Conservation (phyloP, 2,329 filamentous ascomycete genomes). For the Sporothrix mexicana region DNA sequence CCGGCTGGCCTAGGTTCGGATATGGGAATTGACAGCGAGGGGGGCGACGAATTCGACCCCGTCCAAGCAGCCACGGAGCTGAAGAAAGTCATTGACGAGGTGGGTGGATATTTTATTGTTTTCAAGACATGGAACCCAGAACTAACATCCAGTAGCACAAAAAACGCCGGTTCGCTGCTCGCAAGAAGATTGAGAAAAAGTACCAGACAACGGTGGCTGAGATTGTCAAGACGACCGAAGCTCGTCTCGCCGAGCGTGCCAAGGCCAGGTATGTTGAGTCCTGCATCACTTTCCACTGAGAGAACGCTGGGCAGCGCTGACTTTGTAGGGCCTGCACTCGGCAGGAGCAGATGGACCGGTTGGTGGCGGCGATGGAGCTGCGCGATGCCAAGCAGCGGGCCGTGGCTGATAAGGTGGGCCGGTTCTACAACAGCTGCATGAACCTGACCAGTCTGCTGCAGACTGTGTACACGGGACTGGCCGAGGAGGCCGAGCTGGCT, state of each 20-base stretch:
- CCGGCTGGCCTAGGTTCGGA: constrained; percentile 20
- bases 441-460: constrained; percentile 38
- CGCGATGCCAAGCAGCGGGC: constrained; percentile 39
- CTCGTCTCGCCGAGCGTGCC: constrained; percentile 34
- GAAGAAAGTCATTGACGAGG: constrained; percentile 36
- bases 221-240: constrained; percentile 37
- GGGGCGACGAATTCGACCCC: constrained; percentile 33
- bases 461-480: constrained; percentile 37
- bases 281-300: neutral
- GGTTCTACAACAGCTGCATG: constrained; percentile 38
- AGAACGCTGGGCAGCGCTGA: neutral
- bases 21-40: constrained; percentile 27
- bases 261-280: constrained; percentile 18
- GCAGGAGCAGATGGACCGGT: constrained; percentile 35
- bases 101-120: neutral
- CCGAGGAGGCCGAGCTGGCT: constrained; percentile 36
- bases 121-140: too few relatives aligned
- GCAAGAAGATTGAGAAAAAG: constrained; percentile 38
- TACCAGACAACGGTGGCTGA: constrained; percentile 37
- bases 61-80: constrained; percentile 36
- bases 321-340: constrained; percentile 27
- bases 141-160: constrained; percentile 35
- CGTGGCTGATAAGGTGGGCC: constrained; percentile 36
- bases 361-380: constrained; percentile 37
- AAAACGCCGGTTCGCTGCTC: constrained; percentile 35